Base-by-base conservation (phyloP, 495 filamentous ascomycete genomes). In the Tetracladium setigerum region DNA sequence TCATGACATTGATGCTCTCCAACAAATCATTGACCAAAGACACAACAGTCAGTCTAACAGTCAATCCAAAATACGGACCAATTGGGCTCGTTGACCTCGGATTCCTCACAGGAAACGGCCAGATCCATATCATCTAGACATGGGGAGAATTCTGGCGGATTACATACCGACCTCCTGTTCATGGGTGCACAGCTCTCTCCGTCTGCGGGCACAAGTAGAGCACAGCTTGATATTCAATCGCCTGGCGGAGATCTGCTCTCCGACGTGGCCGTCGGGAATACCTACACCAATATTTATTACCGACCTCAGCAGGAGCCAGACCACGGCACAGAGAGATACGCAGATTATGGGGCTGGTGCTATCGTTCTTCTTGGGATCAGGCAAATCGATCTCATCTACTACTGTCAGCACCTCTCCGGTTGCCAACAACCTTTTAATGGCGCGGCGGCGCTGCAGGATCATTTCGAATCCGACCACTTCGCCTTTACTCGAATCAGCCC, bases 381-480 rank as follows among this genome's bases (percentile, higher is more conserved):
- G 1, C 32, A 44, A 3, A 14, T 16, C 4, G 15, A 10, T 9
- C n/a, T n/a, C n/a, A 44, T 24, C 16, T 55, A 35, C 36, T 38
- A 32, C 6, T 59, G 56, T 27, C 47, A 47, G 32, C 42, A 55
- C 42, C 27, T 49, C 19, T 38, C 37, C 27, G 27, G 46, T 11
- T 58, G 55, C 17, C n/a, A 41, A 15, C 22, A 54, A 15, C 17
- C 3, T 30, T 54, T 54, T 33, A 17, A 42, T 5, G 37, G 38
- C 11, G 12, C 30, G 4, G 53, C 56, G 4, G 46, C 44, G 16
- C 36, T 59, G 10, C 49, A 59, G 39, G 14, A 17, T 4, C 56
- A 59, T 52, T 59, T 59, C 24, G 53, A 50, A 19, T 5, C 13
- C 1, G 22, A 18, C 4, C 56, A 59, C 36, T 56, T 59, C 30